Base-by-base conservation (phyloP, 2,329 filamentous ascomycete species). In the Colletotrichum higginsianum region DNA sequence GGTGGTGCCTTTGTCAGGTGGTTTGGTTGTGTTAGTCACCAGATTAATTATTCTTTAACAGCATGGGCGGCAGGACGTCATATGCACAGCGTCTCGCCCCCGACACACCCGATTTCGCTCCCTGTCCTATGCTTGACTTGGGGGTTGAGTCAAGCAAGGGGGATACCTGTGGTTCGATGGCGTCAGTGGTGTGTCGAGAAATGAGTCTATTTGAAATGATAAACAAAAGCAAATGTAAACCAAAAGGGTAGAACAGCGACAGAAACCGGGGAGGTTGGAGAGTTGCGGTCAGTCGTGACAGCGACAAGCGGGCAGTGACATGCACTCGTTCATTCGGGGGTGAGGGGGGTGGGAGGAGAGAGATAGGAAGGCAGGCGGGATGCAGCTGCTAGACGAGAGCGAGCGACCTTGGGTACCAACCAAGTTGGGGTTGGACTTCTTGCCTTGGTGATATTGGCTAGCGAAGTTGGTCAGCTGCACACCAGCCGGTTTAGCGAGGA, bases 21-120 rank as follows among this genome's bases (percentile, higher is more conserved):
- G 61, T 71, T 61, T 50, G n/a, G 61, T 38, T 16, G 70, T 72
- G 66, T 71, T 71, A 72, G 70, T 72, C 70, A 72, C 66, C 61
- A 35, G 66, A 61, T 61, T 61, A 57, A 61, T 72, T 66, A 56
- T 71, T 66, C 70, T 61, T 72, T 66, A 61, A 61, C 61, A 52
- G 61, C 66, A 38, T 35, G 53, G 50, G 65, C 61, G 66, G 55
- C 35, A 66, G 61, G 70, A 72, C 70, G 70, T 72, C 70, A 72
- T 72, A 63, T 42, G 58, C 50, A 58, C 49, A 60, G 23, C 30
- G 26, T 53, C 35, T 52, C 35, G 61, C 23, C 53, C 61, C 30
- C 63, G 38, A 62, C 58, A 53, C 52, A 26, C 56, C 68, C 68
- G 53, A 71, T 53, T 60, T 68, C 53, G 65, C 68, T 58, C 58